A percentile compares a stretch with the other conserved stretches of the same genome.
Evolutionary conservation across 768 basidiomycete genomes (phyloP).

Genomic region (Sporobolomyces pararoseus): DNA sequence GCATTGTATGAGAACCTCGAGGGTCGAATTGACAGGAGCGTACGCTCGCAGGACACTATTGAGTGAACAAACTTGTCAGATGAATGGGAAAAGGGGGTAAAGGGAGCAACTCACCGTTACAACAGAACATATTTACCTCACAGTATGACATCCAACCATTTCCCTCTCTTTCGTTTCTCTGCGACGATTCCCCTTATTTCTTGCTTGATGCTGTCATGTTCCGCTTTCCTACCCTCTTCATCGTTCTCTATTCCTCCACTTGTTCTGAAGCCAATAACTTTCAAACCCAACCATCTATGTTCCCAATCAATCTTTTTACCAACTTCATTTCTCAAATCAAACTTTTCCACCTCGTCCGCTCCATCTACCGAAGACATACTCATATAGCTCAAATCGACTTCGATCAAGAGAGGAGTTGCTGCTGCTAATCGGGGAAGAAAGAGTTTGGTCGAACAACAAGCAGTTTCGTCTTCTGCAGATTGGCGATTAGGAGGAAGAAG

Average conservation of each 20-base stretch:
- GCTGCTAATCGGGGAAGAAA: constrained; percentile 16
- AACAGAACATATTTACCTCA: too few relatives aligned
- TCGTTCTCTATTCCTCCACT: background rate
- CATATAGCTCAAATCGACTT: constrained; percentile 18
- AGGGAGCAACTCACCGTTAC: too few relatives aligned
- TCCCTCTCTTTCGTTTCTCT: background rate
- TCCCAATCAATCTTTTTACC: constrained; percentile 22
- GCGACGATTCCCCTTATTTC: constrained; percentile 5
- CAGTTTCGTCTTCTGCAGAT: too few relatives aligned
- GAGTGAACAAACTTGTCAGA: too few relatives aligned
- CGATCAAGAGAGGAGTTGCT: constrained; percentile 7
- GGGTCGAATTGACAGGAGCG: too few relatives aligned
- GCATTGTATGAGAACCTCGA: too few relatives aligned
- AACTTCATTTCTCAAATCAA: background rate
- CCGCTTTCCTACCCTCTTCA: background rate
- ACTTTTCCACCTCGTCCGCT: background rate
- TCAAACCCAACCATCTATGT: constrained; percentile 10
- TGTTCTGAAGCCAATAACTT: background rate
- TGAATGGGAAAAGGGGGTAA: too few relatives aligned
- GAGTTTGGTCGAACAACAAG: background rate
- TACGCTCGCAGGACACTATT: too few relatives aligned
- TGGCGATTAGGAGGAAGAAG: background rate
- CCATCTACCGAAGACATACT: too few relatives aligned
- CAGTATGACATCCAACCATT: constrained; percentile 25
- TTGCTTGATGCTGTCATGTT: background rate